Evolutionary conservation across 352 stramenopile species (phyloP), one percentile per base, ranked within the genome.

Genomic region (Pythium folliculosum): DNA sequence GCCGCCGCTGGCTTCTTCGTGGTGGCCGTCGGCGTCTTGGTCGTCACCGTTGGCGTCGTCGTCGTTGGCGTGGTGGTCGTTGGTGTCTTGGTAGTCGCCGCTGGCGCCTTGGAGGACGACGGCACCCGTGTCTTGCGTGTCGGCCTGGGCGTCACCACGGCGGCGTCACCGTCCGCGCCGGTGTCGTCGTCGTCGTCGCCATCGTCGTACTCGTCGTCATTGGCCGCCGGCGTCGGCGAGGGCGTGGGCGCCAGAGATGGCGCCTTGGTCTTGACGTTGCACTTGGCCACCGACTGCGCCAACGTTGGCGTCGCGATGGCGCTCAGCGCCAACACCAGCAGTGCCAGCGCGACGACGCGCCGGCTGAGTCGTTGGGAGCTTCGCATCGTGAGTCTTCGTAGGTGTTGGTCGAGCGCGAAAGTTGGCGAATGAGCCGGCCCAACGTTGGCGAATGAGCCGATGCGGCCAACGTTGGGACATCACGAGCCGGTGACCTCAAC

Each of bases 251-350:
- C 19, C 1, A 16, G 43, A 2, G 30, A 27, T 14, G 51, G 30
- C 6, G 51, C 51, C 12, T 37, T 17, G 12, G 51, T 57, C 51
- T 57, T 57, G 51, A 44, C 30, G 4, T 25, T 44, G 51, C 51
- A 57, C 45, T 52, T 52, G 25, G 22, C 51, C 12, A 57, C 16
- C n/a, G 53, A n/a, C 27, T 27, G 35, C 19, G 45, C 45, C 10
- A n/a, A 30, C 13, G 45, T 52, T 30, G 21, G 13, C n/a, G n/a
- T 52, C 21, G 45, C 12, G 19, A n/a, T 30, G 3, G 45, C 45
- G n/a, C 9, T 17, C 13, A 30, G 45, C 21, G 21, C 45, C 45
- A 52, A 22, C 43, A 48, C 43, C 7, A 48, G 17, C 16, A 48
- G 19, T 13, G 43, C 43, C 43, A 48, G 17, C 43, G 17, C 43